Base-by-base conservation (phyloP, 2,329 filamentous ascomycete species). In the Calonectria pseudoturangicola region DNA sequence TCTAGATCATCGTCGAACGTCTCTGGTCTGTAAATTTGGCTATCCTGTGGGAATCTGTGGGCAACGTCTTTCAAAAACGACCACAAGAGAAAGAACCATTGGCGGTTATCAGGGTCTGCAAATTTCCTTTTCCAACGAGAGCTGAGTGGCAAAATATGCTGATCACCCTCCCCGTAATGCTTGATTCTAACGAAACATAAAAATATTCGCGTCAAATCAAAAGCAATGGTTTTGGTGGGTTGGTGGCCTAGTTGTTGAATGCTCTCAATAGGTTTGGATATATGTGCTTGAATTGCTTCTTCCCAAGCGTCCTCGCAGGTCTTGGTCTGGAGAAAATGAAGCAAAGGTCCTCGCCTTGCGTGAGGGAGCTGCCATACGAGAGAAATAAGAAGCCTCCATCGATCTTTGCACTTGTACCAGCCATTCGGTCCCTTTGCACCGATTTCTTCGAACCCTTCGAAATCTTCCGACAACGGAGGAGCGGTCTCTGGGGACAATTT, bases 151-250 rank as follows among this genome's bases (percentile, higher is more conserved):
- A 13, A 73, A 21, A 25, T 83, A 5, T 75, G 73, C 4, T 66
- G 63, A 12, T 83, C 79, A 12, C 15, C 36, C 41, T 60, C 30
- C 68, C 72, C 33, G 25, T 68, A 73, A 25, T 77, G 41, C 39
- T 78, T 81, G 27, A 78, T 79, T 43, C 75, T 78, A 7, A 79
- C 65, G 60, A 81, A 84, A 60, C 79, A 80, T 9, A 83, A 66
- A 51, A 83, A 85, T 10, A 83, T 41, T 18, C 79, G 77, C 9
- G 79, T 77, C 6, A 83, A 15, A 56, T 85, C 82, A 47, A 84
- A 83, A 1, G 79, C 74, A 41, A 77, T 60, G 5, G 76, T 75
- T 21, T 75, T 70, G 8, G 65, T 15, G 4, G 65, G 73, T 13
- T 62, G 56, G 8, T 60, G n/a, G 1, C 68, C 48, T 13, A 81